Evolutionary conservation across 306 rosid species (phyloP).

Genomic region (Abrus pulchellus): DNA sequence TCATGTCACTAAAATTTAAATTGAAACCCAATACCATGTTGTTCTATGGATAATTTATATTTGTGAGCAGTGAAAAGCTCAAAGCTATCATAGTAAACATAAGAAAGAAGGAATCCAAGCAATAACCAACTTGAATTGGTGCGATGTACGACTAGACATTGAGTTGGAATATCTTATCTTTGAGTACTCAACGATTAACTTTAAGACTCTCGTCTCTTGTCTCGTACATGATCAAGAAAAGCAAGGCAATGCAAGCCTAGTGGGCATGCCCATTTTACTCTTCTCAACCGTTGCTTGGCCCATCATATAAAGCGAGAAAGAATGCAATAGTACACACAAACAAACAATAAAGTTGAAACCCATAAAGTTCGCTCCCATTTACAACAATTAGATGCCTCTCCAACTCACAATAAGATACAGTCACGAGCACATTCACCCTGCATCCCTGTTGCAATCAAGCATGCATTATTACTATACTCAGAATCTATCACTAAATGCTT

Average conservation of each 20-base stretch:
- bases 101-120: not conserved
- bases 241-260: slow-evolving; percentile 47
- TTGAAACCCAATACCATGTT: no score
- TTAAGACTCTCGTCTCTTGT: slow-evolving; percentile 42
- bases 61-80: not conserved
- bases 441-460: slow-evolving; percentile 27
- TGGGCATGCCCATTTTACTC: slow-evolving; percentile 41
- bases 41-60: not conserved
- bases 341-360: not conserved
- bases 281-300: slow-evolving; percentile 56
- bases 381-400: slow-evolving; percentile 41
- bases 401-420: not conserved
- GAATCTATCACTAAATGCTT: slow-evolving; percentile 10
- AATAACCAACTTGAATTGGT: slow-evolving; percentile 41
- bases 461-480: not conserved
- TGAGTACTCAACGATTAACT: slow-evolving; percentile 29
- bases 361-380: not conserved
- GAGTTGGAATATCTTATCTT: slow-evolving; percentile 59
- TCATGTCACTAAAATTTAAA: not conserved
- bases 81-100: not conserved
- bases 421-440: slow-evolving; percentile 16
- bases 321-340: not conserved
- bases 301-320: slow-evolving; percentile 33
- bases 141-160: slow-evolving; percentile 50
- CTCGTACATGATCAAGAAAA: slow-evolving; percentile 43